Base-by-base conservation (phyloP, 192 early-diverging fungal species). In the Coemansia sp. region DNA sequence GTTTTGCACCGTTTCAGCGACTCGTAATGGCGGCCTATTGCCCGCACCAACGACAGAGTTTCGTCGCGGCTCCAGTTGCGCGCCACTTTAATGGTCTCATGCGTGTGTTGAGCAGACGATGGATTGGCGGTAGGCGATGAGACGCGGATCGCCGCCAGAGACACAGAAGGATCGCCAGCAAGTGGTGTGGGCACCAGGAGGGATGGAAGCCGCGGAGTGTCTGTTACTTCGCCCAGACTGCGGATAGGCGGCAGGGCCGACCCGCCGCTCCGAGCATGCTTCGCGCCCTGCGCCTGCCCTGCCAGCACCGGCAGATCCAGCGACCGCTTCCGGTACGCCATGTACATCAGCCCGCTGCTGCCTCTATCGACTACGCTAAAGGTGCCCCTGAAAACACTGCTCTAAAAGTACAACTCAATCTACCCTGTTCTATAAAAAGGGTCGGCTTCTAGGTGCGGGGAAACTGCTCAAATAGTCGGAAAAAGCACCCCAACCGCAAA, bases 11-110 rank as follows among this genome's bases (percentile, higher is more conserved):
- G 48, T 38, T 72, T 71, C 1, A 81, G 66, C 59, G 66, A 68
- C 25, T 74, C 78, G 67, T 81, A 81, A 17, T 81, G 72, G 1
- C 73, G 66, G 11, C 73, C 73, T 56, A 81, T 81, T 1, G 78
- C 78, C 1, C 78, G 68, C 20, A 81, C 78, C 26, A 81, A 38
- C 34, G 78, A 81, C 55, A 81, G 56, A 0, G 78, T 81, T 25
- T 81, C 78, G 11, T 81, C 78, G 20, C 78, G 73, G 7, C 72
- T 81, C 78, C 78, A 81, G 44, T 81, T 81, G 17, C 78, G 60
- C 10, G 78, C 73, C 44, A 81, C 70, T 50, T 79, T 79, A 15
- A 79, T 53, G 3, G 63, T 54, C 42, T 70, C 73, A 47, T 46
- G n/a, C 14, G 56, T 11, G 15, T 42, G 5, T 67, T 50, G 15